Evolutionary conservation across 352 stramenopile species (phyloP).

Genomic region (Thalassiosira ordinaria): DNA sequence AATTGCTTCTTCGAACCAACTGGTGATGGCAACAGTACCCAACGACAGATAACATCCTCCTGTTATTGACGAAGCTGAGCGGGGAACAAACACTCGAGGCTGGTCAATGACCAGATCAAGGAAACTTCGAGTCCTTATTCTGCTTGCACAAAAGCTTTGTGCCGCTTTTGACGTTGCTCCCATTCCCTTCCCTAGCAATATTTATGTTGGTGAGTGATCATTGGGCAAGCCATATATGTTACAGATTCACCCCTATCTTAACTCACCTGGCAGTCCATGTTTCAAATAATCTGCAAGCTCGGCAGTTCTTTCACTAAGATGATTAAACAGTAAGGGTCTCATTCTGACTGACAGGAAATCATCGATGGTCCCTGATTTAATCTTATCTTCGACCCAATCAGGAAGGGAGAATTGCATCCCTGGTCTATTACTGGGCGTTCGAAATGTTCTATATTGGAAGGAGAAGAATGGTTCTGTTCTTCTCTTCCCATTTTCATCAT

Average conservation of each 20-base stretch:
- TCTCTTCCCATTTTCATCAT: not conserved
- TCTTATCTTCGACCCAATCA: constrained; percentile 57
- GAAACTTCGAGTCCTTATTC: constrained; percentile 75
- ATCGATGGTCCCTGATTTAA: constrained; percentile 63
- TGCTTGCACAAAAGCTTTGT: constrained; percentile 77
- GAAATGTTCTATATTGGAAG: constrained; percentile 71
- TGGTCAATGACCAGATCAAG: constrained; percentile 67
- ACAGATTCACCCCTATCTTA: no score
- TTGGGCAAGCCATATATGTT: no score
- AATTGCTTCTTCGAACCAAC: constrained; percentile 72
- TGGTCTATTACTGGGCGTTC: not conserved
- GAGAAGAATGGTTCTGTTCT: constrained; percentile 26
- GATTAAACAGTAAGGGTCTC: constrained; percentile 60
- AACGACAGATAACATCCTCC: constrained; percentile 43
- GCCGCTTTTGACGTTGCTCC: constrained; percentile 69
- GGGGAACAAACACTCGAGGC: constrained; percentile 69
- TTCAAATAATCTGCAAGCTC: constrained; percentile 82
- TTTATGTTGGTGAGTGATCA: no score
- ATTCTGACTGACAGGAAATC: constrained; percentile 72
- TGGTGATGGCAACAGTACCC: constrained; percentile 66
- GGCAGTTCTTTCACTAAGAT: constrained; percentile 69
- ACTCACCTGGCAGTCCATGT: constrained; percentile 73
- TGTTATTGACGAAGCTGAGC: constrained; percentile 32
- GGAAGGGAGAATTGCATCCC: constrained; percentile 32
- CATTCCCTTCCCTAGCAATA: constrained; percentile 83